Percentiles rank a stretch among this genome's conserved stretches.
These are phyloP conservation scores for Sugiyamaella grinbergsii DNA, from an alignment of 1,139 yeast genomes.

Conservation along the genomic window DNA sequence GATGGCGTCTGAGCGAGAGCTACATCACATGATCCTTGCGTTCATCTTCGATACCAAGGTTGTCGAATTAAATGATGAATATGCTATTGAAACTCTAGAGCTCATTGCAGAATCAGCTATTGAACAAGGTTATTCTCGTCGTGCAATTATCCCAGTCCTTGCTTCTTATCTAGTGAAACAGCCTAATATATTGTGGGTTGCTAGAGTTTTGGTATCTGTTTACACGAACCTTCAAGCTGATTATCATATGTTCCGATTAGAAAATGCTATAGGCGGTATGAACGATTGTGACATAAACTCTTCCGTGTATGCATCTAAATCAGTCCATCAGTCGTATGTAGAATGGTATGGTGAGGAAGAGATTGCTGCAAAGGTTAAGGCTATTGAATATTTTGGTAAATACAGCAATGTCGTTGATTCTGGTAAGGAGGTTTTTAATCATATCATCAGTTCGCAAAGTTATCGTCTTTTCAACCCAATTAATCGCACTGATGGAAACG, in stretches of 20 bases:
- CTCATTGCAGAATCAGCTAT: constrained; percentile 40
- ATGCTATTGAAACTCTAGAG: constrained; percentile 29
- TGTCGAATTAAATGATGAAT: constrained; percentile 34
- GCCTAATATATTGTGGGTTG: constrained; percentile 55
- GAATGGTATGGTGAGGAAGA: constrained; percentile 64
- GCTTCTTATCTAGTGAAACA: constrained; percentile 49
- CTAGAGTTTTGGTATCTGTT: constrained; percentile 52
- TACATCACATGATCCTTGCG: constrained; percentile 60
- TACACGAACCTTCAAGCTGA: constrained; percentile 57
- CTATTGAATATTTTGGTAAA: constrained; percentile 33
- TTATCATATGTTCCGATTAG: constrained; percentile 61
- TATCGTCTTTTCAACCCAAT: constrained; percentile 53
- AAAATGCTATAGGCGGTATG: constrained; percentile 55
- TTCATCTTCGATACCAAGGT: constrained; percentile 46
- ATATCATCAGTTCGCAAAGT: constrained; percentile 48
- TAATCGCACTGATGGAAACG: constrained; percentile 64
- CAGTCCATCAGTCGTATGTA: constrained; percentile 46
- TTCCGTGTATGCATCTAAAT: constrained; percentile 23
- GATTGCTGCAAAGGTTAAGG: constrained; percentile 53
- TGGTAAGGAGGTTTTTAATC: constrained; percentile 44
- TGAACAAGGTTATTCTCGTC: constrained; percentile 57
- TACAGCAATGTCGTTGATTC: constrained; percentile 41
- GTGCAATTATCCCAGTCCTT: constrained; percentile 66
- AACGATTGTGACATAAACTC: constrained; percentile 48
- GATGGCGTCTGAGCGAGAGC: constrained; percentile 61